These are phyloP conservation scores for Penicillium canescens DNA, from an alignment of 495 filamentous ascomycete genomes.

Conservation along the genomic window DNA sequence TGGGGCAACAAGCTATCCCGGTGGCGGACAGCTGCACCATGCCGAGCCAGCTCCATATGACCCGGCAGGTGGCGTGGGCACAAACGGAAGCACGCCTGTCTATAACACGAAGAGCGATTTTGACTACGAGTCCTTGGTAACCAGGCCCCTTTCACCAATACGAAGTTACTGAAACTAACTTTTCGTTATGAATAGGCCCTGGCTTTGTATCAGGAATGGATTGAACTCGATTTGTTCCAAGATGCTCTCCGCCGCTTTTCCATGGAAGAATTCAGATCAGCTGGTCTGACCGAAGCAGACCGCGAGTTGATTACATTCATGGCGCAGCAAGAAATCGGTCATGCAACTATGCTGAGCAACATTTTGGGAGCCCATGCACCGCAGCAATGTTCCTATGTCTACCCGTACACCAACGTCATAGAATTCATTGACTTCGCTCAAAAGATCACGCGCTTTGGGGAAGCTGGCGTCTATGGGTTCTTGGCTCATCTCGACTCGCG, in stretches of 20 bases:
- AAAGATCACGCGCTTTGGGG: slow-evolving; percentile 79
- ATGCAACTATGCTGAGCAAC: slow-evolving; percentile 77
- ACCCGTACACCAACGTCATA: slow-evolving; percentile 72
- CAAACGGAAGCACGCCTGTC: slow-evolving; percentile 72
- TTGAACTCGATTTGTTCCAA: slow-evolving; percentile 87
- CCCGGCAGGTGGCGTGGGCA: slow-evolving; percentile 74
- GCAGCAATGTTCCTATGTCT: slow-evolving; percentile 77
- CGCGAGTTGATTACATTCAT: slow-evolving; percentile 76
- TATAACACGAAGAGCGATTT: slow-evolving; percentile 74
- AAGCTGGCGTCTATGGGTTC: slow-evolving; percentile 84
- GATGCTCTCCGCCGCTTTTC: slow-evolving; percentile 72
- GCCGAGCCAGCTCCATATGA: slow-evolving; percentile 70
- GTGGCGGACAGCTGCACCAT: slow-evolving; percentile 65
- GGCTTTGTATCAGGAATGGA: slow-evolving; percentile 79
- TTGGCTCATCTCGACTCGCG: slow-evolving; percentile 77
- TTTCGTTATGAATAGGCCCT: slow-evolving; percentile 44
- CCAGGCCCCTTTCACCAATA: not conserved
- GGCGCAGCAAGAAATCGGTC: slow-evolving; percentile 82
- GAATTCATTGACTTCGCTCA: slow-evolving; percentile 88
- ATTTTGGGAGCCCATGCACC: slow-evolving; percentile 73
- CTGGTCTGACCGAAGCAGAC: slow-evolving; percentile 67
- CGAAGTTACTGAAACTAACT: slow-evolving; percentile 16
- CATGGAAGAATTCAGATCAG: slow-evolving; percentile 65
- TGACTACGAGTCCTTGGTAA: slow-evolving; percentile 67
- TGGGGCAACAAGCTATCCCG: slow-evolving; percentile 62